phyloP scores from a whole-genome alignment of 768 basidiomycete species.

The Sutorius australiensis region DNA sequence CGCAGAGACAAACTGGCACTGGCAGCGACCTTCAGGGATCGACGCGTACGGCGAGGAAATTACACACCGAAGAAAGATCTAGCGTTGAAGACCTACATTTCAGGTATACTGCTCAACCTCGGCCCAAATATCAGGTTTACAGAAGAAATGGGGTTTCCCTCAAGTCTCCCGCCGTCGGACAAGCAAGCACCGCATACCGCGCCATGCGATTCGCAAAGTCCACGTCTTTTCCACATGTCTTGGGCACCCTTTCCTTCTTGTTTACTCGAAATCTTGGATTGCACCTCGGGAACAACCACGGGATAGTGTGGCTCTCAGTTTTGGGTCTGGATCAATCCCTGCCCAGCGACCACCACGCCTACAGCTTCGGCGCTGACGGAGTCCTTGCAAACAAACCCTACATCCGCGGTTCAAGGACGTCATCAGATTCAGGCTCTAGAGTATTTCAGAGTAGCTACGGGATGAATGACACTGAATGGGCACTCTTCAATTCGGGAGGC shows the following conservation, averaged over 20 bases:
- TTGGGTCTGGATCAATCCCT: conserved; percentile 96
- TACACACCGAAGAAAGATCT: conserved; percentile 55
- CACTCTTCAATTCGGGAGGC: conserved; percentile 86
- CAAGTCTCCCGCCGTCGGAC: conserved; percentile 46
- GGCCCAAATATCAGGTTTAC: conserved; percentile 54
- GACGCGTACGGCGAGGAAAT: conserved; percentile 66
- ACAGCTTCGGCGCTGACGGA: conserved; percentile 71
- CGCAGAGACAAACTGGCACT: conserved; percentile 45
- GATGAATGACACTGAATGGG: conserved; percentile 81
- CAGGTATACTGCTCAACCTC: conserved; percentile 12
- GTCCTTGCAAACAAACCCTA: conserved; percentile 69
- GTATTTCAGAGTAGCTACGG: conserved; percentile 77
- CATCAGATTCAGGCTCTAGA: conserved; percentile 93
- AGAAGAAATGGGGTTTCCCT: conserved; percentile 50
- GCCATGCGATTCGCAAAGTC: conserved; percentile 73
- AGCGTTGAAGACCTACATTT: conserved; percentile 12
- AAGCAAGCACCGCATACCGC: conserved; percentile 40
- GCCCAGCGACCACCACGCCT: conserved; percentile 80
- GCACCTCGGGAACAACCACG: conserved; percentile 42
- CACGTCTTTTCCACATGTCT: conserved; percentile 90
- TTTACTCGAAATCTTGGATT: conserved; percentile 90
- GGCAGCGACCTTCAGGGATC: conserved; percentile 38
- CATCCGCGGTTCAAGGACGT: conserved; percentile 85
- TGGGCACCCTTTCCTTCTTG: conserved; percentile 97
- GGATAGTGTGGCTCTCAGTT: conserved; percentile 76